Conservation (phyloP, 768 basidiomycete genomes). For the Gloeophyllum trabeum region DNA sequence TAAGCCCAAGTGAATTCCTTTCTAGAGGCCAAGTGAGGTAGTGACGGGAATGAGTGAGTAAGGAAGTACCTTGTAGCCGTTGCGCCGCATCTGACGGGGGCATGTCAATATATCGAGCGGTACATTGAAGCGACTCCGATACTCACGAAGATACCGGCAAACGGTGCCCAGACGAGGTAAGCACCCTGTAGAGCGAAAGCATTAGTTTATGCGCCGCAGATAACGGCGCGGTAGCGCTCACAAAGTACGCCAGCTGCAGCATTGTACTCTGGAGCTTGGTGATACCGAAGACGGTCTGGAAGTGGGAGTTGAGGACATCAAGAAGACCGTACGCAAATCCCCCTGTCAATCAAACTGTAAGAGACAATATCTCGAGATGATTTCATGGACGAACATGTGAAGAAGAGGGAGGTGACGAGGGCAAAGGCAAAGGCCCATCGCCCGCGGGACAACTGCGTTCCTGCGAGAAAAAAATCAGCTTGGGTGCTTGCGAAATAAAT, state of each 20-base stretch:
- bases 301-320: slow-evolving; percentile 62
- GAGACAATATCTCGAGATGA: neutral
- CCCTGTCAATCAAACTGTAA: slow-evolving; percentile 23
- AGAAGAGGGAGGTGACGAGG: slow-evolving; percentile 67
- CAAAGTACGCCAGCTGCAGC: slow-evolving; percentile 65
- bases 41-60: neutral
- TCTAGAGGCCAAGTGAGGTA: slow-evolving; percentile 16
- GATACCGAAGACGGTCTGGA: slow-evolving; percentile 60
- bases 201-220: neutral
- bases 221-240: slow-evolving; percentile 17
- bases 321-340: slow-evolving; percentile 62
- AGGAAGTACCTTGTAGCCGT: slow-evolving; percentile 48
- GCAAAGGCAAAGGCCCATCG: slow-evolving; percentile 49
- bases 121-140: neutral
- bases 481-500: too few species aligned
- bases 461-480: slow-evolving; percentile 14
- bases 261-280: slow-evolving; percentile 61
- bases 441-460: slow-evolving; percentile 29
- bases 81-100: slow-evolving; percentile 38
- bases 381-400: slow-evolving; percentile 39
- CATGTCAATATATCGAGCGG: neutral
- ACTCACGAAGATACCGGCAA: slow-evolving; percentile 46
- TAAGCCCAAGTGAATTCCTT: slow-evolving; percentile 54
- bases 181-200: slow-evolving; percentile 36
- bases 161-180: slow-evolving; percentile 48